phyloP scores from a whole-genome alignment of 2,329 filamentous ascomycete species.

The Trichophyton mentagrophytes region DNA sequence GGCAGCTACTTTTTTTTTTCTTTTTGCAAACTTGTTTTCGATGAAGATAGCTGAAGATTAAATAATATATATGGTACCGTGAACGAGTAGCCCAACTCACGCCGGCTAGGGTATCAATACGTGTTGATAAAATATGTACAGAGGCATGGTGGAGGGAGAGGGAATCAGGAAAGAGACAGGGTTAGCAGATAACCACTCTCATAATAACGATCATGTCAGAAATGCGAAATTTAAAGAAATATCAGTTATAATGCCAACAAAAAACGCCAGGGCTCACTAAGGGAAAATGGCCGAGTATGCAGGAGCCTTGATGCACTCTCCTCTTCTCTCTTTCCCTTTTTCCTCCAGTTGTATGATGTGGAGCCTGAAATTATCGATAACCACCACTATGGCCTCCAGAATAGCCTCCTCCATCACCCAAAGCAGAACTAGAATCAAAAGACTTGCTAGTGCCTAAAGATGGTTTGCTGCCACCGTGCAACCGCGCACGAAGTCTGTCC shows the following conservation, averaged over 20 bases:
- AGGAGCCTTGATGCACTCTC: neutral
- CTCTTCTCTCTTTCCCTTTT: neutral
- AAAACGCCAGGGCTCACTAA: neutral
- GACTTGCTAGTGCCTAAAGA: slow-evolving; percentile 10
- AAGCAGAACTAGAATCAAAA: slow-evolving; percentile 19
- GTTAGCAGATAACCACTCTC: neutral
- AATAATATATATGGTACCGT: too few relatives aligned
- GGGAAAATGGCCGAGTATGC: neutral
- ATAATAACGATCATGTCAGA: neutral
- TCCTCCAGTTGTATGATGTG: neutral
- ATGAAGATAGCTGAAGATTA: too few relatives aligned
- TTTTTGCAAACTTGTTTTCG: too few relatives aligned
- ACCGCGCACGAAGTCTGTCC: slow-evolving; percentile 65
- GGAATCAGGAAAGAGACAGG: neutral
- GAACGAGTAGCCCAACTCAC: neutral
- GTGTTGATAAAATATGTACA: neutral
- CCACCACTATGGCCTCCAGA: slow-evolving; percentile 4
- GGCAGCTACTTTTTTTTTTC: neutral
- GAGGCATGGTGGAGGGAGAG: neutral
- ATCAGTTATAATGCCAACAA: neutral
- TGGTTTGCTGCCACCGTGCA: slow-evolving; percentile 52
- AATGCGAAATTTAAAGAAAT: neutral
- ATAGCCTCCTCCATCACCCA: slow-evolving; percentile 4
- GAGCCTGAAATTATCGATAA: neutral
- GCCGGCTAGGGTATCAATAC: neutral